Percentiles rank a stretch among this genome's conserved stretches.
phyloP scores from a whole-genome alignment of 2,329 filamentous ascomycete species.

The Trichoderma breve region DNA sequence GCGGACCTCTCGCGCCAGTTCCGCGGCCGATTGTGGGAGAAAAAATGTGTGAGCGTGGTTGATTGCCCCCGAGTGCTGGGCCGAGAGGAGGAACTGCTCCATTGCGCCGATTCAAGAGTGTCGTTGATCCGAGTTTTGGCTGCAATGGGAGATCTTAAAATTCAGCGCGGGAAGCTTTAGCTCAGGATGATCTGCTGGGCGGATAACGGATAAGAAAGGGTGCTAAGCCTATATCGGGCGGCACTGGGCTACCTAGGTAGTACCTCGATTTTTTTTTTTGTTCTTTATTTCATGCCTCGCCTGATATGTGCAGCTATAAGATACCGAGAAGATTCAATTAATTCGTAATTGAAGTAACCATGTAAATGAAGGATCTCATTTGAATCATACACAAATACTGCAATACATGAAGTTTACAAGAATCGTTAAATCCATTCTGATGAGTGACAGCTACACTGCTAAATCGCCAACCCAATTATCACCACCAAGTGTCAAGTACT shows the following conservation, averaged over 20 bases:
- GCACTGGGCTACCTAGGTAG: too few relatives aligned
- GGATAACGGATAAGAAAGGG: not conserved
- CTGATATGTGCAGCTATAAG: not conserved
- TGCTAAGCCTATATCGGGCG: not conserved
- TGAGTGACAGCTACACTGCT: not conserved
- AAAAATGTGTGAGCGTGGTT: constrained; percentile 24
- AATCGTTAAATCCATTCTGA: not conserved
- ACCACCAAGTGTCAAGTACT: not conserved
- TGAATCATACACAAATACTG: not conserved
- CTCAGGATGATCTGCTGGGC: not conserved
- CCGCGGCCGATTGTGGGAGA: constrained; percentile 19
- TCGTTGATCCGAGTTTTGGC: not conserved
- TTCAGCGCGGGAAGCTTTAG: not conserved
- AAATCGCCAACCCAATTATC: not conserved
- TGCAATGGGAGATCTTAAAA: not conserved
- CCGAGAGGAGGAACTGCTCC: constrained; percentile 27
- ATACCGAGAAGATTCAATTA: not conserved
- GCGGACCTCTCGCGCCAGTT: constrained; percentile 24
- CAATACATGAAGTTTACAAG: not conserved
- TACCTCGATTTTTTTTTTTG: too few relatives aligned
- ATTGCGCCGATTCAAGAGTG: constrained; percentile 11
- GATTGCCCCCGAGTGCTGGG: constrained; percentile 24
- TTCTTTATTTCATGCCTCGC: too few relatives aligned
- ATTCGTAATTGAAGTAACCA: not conserved
- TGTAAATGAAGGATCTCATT: not conserved